phyloP scores from a whole-genome alignment of 2,329 filamentous ascomycete species.

The Pestalotiopsis sp. region DNA sequence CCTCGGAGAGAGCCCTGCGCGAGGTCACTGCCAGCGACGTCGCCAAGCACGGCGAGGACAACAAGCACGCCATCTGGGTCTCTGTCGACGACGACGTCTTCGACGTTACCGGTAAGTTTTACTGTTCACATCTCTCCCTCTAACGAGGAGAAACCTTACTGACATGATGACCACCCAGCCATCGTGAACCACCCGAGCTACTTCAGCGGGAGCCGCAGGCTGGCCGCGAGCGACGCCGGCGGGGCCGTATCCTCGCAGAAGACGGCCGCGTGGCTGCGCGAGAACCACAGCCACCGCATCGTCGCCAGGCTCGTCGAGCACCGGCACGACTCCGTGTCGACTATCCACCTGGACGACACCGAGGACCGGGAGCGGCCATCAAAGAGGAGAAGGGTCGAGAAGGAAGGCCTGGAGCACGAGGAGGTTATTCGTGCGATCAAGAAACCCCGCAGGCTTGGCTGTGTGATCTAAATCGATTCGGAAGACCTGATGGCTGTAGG shows the following conservation, averaged over 20 bases:
- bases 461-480: too few relatives aligned
- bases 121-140: too few relatives aligned
- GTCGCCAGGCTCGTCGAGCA: background rate
- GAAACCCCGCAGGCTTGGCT: too few relatives aligned
- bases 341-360: background rate
- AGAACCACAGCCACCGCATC: conserved; percentile 2
- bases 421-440: too few relatives aligned
- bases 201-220: background rate
- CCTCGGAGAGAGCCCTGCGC: background rate
- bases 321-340: conserved; percentile 7
- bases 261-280: background rate
- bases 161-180: background rate
- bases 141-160: too few relatives aligned
- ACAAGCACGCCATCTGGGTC: background rate
- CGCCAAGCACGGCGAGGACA: background rate
- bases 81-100: background rate
- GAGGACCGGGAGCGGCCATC: background rate
- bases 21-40: background rate
- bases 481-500: too few relatives aligned
- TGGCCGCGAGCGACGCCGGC: background rate
- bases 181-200: background rate
- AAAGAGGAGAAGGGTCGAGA: background rate
- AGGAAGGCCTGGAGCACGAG: background rate
- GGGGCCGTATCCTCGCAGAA: background rate
- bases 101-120: conserved; percentile 3